Conservation (phyloP, 2,329 filamentous ascomycete genomes). For the Fusarium verrucosum region DNA sequence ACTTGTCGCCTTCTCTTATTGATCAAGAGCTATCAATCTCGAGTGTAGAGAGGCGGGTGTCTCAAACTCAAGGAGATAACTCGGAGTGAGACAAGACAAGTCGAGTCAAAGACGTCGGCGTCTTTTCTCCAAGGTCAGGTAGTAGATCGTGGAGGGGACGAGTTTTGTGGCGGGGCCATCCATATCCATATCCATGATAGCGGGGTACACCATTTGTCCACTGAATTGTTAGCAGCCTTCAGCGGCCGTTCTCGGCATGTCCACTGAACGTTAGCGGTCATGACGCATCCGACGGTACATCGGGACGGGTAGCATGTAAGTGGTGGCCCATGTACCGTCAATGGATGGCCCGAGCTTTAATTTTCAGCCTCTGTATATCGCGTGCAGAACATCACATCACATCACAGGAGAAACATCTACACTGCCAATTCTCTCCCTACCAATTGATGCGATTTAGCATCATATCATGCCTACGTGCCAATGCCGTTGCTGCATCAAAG, state of each 20-base stretch:
- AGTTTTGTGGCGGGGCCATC: constrained; percentile 46
- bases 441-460: constrained; percentile 30
- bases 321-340: constrained; percentile 33
- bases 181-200: constrained; percentile 17
- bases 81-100: constrained; percentile 21
- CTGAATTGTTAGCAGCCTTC: constrained; percentile 2
- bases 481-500: constrained; percentile 47
- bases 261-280: constrained; percentile 16
- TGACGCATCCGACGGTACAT: constrained; percentile 38
- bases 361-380: constrained; percentile 12
- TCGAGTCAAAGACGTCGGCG: constrained; percentile 11
- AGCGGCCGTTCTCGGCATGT: constrained; percentile 34
- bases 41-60: background rate
- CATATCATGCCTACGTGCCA: constrained; percentile 44
- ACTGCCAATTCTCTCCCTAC: background rate
- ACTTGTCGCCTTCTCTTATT: constrained; percentile 10
- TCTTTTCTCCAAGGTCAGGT: too few species aligned
- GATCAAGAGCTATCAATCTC: constrained; percentile 3
- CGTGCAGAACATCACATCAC: background rate
- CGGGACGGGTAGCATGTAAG: constrained; percentile 27
- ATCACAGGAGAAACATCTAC: background rate
- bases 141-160: constrained; percentile 32
- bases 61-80: constrained; percentile 32
- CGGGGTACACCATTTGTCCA: constrained; percentile 34
- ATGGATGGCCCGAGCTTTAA: constrained; percentile 40